Evolutionary conservation across 768 basidiomycete species (phyloP), one percentile per base, ranked within the genome.

Genomic region (Trichaptum fuscoviolaceum): DNA sequence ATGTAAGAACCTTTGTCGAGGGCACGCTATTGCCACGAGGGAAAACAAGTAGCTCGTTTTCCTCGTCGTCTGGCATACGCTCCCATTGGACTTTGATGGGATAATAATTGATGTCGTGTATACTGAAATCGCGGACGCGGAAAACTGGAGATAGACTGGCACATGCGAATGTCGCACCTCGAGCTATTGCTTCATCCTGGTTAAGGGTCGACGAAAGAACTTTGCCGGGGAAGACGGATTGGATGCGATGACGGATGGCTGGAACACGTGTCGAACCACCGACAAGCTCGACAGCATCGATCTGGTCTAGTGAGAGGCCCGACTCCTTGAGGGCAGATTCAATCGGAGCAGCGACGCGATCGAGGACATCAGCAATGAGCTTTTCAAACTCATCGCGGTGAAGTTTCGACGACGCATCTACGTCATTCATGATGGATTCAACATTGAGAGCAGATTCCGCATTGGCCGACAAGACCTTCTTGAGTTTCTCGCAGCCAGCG

Each of bases 71-170:
- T 63, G 87, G 84, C 63, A 86, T 81, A 30, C 85, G 81, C 18
- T 88, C 86, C 97, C 97, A 99, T 62, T 87, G 85, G 66, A 96
- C 88, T 77, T 91, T 95, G 85, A 99, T 87, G 18, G 95, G 88
- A 82, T 93, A 97, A 59, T 87, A 83, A 65, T 89, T 84, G 78
- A 93, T 87, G 77, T 99, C 97, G 75, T 88, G 85, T 67, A 95
- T 81, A 73, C 87, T 82, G 84, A 99, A 99, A 69, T 99, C 96
- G 70, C 95, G 91, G 35, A 99, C 96, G 70, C 94, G 92, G 92
- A 99, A 99, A 64, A 95, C 89, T 71, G 97, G 97, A 35, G 95
- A 97, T 70, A 97, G 90, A 83, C 94, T 94, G 30, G 97, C 96
- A 75, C 96, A 98, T 42, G 95, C 88, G 77, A 99, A 97, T 65